Evolutionary conservation across 176 grass and related monocot species (phyloP).

Genomic region (Ananas comosus): DNA sequence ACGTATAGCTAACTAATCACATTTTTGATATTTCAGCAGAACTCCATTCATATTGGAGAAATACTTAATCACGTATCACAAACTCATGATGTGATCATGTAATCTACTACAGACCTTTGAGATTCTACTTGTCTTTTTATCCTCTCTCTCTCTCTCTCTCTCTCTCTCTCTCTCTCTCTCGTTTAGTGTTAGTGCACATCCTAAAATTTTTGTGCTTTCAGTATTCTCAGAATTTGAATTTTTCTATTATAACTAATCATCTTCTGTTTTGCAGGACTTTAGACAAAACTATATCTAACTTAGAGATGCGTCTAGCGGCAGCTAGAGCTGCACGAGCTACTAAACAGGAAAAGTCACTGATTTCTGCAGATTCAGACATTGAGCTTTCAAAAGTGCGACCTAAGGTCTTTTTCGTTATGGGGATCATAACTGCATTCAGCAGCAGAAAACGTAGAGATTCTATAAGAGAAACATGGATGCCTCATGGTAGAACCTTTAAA

Average conservation of each 20-base stretch:
- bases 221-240: not conserved
- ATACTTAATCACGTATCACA: constrained; percentile 30
- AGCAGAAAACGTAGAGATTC: constrained; percentile 42
- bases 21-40: constrained; percentile 14
- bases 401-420: constrained; percentile 52
- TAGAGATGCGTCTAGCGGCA: constrained; percentile 52
- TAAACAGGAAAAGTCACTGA: constrained; percentile 29
- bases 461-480: constrained; percentile 54
- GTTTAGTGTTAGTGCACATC: not conserved
- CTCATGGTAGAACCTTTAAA: constrained; percentile 21
- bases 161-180: not conserved
- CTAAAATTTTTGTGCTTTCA: not conserved
- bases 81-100: constrained; percentile 45
- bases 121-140: not conserved
- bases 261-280: constrained; percentile 25
- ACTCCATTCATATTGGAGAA: constrained; percentile 9
- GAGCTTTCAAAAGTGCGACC: constrained; percentile 17
- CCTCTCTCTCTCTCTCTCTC: no score
- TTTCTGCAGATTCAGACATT: constrained; percentile 15
- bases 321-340: constrained; percentile 40
- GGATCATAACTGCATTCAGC: constrained; percentile 41
- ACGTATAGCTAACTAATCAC: not conserved
- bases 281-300: constrained; percentile 53
- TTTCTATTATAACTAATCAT: not conserved
- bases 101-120: constrained; percentile 10